phyloP scores from a whole-genome alignment of 176 grass and related monocot genomes.

The Musa itinerans region DNA sequence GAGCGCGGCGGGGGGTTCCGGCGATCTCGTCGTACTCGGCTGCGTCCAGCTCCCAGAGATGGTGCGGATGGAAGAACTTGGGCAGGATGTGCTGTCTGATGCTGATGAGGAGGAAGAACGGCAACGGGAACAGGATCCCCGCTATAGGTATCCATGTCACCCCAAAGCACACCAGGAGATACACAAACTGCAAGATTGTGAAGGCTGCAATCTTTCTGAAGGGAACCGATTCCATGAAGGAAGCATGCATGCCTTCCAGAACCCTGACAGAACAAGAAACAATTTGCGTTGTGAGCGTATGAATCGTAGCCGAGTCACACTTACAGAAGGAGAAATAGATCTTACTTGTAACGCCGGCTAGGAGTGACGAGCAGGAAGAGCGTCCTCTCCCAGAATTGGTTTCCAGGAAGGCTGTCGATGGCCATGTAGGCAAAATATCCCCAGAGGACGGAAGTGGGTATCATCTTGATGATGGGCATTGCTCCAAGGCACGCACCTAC shows the following conservation, averaged over 20 bases:
- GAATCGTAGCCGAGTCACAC: conserved; percentile 10
- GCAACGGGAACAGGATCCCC: conserved; percentile 72
- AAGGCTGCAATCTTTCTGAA: conserved; percentile 41
- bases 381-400: conserved; percentile 92
- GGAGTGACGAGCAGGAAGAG: conserved; percentile 55
- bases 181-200: conserved; percentile 73
- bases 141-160: conserved; percentile 92
- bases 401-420: conserved; percentile 85
- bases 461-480: conserved; percentile 72
- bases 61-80: conserved; percentile 54
- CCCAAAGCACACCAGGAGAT: conserved; percentile 77
- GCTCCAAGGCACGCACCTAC: conserved; percentile 68
- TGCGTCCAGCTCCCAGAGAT: conserved; percentile 68
- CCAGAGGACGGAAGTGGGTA: conserved; percentile 84
- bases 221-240: conserved; percentile 63
- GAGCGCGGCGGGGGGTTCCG: conserved; percentile 21
- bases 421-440: conserved; percentile 99
- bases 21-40: conserved; percentile 88
- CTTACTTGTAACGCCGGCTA: conserved; percentile 67
- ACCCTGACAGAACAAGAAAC: conserved; percentile 29
- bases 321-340: background rate
- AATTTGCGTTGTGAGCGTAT: background rate
- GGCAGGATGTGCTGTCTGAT: conserved; percentile 75
- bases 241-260: conserved; percentile 81
- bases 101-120: conserved; percentile 80